These are phyloP conservation scores for Backusella westeae DNA, from an alignment of 192 early-diverging fungal species.

Conservation along the genomic window DNA sequence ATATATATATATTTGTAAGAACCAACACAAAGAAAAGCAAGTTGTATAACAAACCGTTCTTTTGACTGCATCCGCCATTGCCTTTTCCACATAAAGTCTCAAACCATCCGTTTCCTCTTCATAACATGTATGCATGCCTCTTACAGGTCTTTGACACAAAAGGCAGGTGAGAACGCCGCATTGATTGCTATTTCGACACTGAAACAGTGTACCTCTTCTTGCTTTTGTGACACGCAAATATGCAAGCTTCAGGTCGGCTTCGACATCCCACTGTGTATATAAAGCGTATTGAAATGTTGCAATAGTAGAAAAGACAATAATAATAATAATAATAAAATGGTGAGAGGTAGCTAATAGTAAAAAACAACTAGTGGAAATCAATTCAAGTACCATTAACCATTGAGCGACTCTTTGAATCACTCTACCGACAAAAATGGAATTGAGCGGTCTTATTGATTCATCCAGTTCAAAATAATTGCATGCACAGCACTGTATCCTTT, in stretches of 20 bases:
- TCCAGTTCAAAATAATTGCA: constrained; percentile 41
- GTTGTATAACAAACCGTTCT: constrained; percentile 46
- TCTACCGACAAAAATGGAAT: not conserved
- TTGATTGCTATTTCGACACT: constrained; percentile 44
- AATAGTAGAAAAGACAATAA: constrained; percentile 5
- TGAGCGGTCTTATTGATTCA: constrained; percentile 21
- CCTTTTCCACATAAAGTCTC: constrained; percentile 56
- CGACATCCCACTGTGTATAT: constrained; percentile 23
- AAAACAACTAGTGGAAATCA: not conserved
- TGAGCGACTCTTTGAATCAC: constrained; percentile 1
- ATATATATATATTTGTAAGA: not conserved
- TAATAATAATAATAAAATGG: constrained; percentile 10
- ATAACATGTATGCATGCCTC: constrained; percentile 47
- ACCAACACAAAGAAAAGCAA: not conserved
- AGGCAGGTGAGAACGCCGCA: constrained; percentile 49
- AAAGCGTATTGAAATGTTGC: constrained; percentile 10
- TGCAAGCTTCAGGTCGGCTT: constrained; percentile 18
- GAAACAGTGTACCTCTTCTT: constrained; percentile 40
- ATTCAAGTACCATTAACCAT: constrained; percentile 22
- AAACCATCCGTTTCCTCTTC: constrained; percentile 50
- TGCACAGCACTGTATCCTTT: constrained; percentile 31
- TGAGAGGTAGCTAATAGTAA: constrained; percentile 2
- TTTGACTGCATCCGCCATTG: constrained; percentile 60
- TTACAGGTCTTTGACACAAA: constrained; percentile 38
- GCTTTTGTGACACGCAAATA: constrained; percentile 23